These are phyloP conservation scores for Saturnispora serradocipensis DNA, from an alignment of 805 yeast species.

Conservation along the genomic window DNA sequence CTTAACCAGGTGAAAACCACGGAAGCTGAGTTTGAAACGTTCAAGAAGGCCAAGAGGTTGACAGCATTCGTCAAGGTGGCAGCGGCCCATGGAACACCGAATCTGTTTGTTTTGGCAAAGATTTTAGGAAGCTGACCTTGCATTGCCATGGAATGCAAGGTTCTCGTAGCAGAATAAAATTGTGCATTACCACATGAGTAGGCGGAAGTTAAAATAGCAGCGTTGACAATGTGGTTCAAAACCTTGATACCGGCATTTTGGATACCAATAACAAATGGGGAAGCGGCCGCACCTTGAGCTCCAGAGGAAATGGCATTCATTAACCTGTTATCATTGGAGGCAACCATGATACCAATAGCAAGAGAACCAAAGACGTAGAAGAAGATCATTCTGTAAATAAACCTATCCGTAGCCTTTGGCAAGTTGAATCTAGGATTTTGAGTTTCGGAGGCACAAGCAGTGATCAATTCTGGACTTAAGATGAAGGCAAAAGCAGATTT, in stretches of 20 bases:
- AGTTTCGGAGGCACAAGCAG: constrained; percentile 46
- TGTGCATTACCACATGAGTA: constrained; percentile 40
- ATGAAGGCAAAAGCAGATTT: constrained; percentile 62
- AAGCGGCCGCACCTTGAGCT: constrained; percentile 45
- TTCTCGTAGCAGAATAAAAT: constrained; percentile 34
- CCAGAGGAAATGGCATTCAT: constrained; percentile 37
- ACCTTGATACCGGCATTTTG: constrained; percentile 51
- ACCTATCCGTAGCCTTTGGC: constrained; percentile 52
- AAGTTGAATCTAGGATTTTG: constrained; percentile 49
- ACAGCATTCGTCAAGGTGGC: constrained; percentile 33
- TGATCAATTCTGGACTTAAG: constrained; percentile 55
- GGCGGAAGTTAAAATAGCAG: constrained; percentile 51
- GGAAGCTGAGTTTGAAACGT: constrained; percentile 43
- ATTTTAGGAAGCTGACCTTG: constrained; percentile 33
- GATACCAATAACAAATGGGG: constrained; percentile 60
- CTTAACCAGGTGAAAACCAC: constrained; percentile 56
- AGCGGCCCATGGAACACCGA: constrained; percentile 49
- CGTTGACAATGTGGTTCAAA: constrained; percentile 54
- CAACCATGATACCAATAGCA: constrained; percentile 52
- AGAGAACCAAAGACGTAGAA: constrained; percentile 52
- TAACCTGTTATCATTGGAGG: constrained; percentile 41
- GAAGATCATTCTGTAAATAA: constrained; percentile 50
- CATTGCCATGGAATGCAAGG: constrained; percentile 32
- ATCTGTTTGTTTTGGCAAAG: constrained; percentile 32
- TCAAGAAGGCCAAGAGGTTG: constrained; percentile 43